These are phyloP conservation scores for Solanum hybrid DNA, from an alignment of 305 asterid genomes.

Conservation along the genomic window DNA sequence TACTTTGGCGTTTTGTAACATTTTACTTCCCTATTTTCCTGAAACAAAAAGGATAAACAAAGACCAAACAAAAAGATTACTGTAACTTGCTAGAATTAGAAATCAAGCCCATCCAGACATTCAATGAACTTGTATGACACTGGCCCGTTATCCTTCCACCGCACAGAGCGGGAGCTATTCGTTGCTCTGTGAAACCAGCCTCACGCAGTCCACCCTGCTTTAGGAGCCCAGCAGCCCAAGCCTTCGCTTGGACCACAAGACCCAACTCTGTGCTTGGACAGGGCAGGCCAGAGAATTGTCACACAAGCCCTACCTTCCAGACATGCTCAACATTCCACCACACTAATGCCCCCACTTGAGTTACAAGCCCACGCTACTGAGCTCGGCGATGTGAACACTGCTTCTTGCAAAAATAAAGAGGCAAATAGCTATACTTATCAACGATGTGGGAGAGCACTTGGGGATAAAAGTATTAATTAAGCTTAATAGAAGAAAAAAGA, in stretches of 20 bases:
- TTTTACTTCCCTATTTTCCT: not conserved
- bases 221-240: not conserved
- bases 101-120: not conserved
- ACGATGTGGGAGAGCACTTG: not conserved
- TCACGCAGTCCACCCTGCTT: not conserved
- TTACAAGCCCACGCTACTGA: not conserved
- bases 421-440: not conserved
- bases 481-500: not conserved
- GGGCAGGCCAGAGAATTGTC: not conserved
- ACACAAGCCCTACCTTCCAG: not conserved
- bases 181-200: not conserved
- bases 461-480: not conserved
- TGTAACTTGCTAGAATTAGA: too few species aligned
- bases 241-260: not conserved
- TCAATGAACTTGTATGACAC: not conserved
- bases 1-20: not conserved
- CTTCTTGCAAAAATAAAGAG: not conserved
- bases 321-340: not conserved
- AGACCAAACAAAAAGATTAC: too few species aligned
- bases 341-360: not conserved
- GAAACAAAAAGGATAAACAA: too few species aligned
- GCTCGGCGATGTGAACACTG: fast-evolving
- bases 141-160: not conserved
- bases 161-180: not conserved
- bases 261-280: not conserved